A percentile compares a stretch with the other conserved stretches of the same genome.
Evolutionary conservation across 192 early-diverging fungal genomes (phyloP).

Genomic region (Spinellus fusiger): DNA sequence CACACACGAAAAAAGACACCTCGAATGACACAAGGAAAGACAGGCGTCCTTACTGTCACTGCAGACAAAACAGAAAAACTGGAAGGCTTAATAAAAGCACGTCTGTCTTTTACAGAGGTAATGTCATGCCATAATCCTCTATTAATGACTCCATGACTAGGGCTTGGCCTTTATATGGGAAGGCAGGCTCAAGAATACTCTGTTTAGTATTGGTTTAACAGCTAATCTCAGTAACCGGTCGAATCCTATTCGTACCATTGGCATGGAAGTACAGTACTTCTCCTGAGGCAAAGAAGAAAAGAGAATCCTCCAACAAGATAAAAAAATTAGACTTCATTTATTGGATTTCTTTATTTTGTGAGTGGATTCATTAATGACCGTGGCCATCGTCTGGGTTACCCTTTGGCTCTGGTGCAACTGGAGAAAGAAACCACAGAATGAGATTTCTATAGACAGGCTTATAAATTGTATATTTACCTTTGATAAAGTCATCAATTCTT

Average conservation of each 20-base stretch:
- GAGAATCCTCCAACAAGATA: not conserved
- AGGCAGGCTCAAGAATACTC: conserved; percentile 53
- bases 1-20: conserved; percentile 37
- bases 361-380: conserved; percentile 30
- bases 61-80: conserved; percentile 25
- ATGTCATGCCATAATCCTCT: conserved; percentile 26
- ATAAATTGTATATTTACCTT: conserved; percentile 32
- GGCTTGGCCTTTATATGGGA: conserved; percentile 70
- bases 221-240: conserved; percentile 50
- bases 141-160: conserved; percentile 24
- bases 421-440: not conserved
- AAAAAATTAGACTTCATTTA: not conserved
- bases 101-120: conserved; percentile 20
- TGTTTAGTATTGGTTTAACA: conserved; percentile 64
- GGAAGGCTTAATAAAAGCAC: conserved; percentile 31
- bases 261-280: conserved; percentile 54
- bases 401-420: conserved; percentile 41
- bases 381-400: conserved; percentile 44
- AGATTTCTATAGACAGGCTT: not conserved
- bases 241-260: conserved; percentile 48
- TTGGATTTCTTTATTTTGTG: not conserved
- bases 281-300: conserved; percentile 21
- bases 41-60: not conserved
- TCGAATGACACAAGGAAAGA: not conserved
- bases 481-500: conserved; percentile 92